phyloP scores from a whole-genome alignment of 108 stramenopile genomes.

The Cyclotella baltica region DNA sequence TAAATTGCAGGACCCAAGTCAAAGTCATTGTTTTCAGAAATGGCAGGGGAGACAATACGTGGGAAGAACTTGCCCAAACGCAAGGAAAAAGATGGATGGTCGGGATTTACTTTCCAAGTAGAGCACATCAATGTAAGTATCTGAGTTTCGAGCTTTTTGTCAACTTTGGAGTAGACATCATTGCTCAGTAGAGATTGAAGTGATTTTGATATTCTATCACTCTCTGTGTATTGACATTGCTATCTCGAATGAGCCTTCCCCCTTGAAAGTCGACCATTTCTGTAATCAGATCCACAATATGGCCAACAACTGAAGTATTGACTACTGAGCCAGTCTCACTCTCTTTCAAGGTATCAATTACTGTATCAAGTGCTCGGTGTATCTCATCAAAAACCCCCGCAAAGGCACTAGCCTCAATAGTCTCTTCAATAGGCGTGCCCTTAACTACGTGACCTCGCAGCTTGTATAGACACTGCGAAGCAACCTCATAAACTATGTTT shows the following conservation, averaged over 20 bases:
- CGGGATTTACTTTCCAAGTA: conserved; percentile 52
- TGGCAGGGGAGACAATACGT: conserved; percentile 33
- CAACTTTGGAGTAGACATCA: conserved; percentile 34
- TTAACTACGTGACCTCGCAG: conserved; percentile 49
- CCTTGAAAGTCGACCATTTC: conserved; percentile 46
- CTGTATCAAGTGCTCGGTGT: conserved; percentile 30
- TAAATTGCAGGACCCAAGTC: conserved; percentile 52
- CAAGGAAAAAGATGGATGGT: conserved; percentile 48
- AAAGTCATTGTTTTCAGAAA: conserved; percentile 13
- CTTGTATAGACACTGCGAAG: conserved; percentile 51
- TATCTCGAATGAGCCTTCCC: conserved; percentile 46
- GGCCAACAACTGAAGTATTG: conserved; percentile 21
- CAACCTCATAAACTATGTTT: conserved; percentile 42
- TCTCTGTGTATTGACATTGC: conserved; percentile 4
- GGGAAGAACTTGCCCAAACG: conserved; percentile 48
- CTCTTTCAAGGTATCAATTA: conserved; percentile 20
- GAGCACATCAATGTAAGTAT: conserved; percentile 50
- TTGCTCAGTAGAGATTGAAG: conserved; percentile 39
- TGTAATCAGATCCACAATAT: conserved; percentile 50
- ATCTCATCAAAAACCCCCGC: conserved; percentile 44
- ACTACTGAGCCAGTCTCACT: conserved; percentile 1
- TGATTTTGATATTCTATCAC: conserved; percentile 39
- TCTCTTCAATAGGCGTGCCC: conserved; percentile 18
- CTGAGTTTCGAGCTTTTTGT: conserved; percentile 35
- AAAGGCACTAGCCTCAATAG: conserved; percentile 31